These are phyloP conservation scores for Parastagonospora avenae DNA, from an alignment of 2,329 filamentous ascomycete genomes.

Conservation along the genomic window DNA sequence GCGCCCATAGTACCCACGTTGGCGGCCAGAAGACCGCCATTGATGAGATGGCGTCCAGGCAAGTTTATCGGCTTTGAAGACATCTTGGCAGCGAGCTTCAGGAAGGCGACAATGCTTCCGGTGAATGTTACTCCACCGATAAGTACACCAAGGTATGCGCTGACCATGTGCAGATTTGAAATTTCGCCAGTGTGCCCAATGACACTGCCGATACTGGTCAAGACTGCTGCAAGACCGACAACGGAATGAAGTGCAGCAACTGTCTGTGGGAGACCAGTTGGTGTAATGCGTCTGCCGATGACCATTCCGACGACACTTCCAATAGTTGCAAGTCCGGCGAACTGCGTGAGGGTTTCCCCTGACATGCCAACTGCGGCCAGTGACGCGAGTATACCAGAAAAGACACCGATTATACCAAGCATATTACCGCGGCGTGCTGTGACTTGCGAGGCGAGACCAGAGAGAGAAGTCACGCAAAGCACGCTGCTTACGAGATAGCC, in stretches of 20 bases:
- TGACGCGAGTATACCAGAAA: constrained; percentile 81
- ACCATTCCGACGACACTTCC: constrained; percentile 73
- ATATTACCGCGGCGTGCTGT: constrained; percentile 86
- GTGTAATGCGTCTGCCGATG: constrained; percentile 85
- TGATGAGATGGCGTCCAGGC: constrained; percentile 76
- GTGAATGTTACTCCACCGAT: constrained; percentile 90
- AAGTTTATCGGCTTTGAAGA: constrained; percentile 75
- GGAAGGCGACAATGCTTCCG: constrained; percentile 84
- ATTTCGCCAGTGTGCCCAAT: constrained; percentile 75
- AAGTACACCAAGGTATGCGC: constrained; percentile 82
- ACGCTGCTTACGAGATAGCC: constrained; percentile 86
- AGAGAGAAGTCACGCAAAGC: constrained; percentile 80
- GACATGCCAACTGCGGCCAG: constrained; percentile 81
- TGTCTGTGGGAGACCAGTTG: constrained; percentile 86
- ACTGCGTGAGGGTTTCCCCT: constrained; percentile 78
- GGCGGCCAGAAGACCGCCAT: constrained; percentile 72
- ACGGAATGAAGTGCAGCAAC: constrained; percentile 89
- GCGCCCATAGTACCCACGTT: constrained; percentile 84
- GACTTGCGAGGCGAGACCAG: constrained; percentile 77
- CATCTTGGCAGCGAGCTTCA: constrained; percentile 84
- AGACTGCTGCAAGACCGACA: constrained; percentile 83
- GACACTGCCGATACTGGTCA: constrained; percentile 87
- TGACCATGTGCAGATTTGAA: constrained; percentile 81
- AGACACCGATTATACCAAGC: constrained; percentile 84
- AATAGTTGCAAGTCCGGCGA: constrained; percentile 73